Evolutionary conservation across 108 stramenopile species (phyloP).

Genomic region (Nannochloropsis gaditana): DNA sequence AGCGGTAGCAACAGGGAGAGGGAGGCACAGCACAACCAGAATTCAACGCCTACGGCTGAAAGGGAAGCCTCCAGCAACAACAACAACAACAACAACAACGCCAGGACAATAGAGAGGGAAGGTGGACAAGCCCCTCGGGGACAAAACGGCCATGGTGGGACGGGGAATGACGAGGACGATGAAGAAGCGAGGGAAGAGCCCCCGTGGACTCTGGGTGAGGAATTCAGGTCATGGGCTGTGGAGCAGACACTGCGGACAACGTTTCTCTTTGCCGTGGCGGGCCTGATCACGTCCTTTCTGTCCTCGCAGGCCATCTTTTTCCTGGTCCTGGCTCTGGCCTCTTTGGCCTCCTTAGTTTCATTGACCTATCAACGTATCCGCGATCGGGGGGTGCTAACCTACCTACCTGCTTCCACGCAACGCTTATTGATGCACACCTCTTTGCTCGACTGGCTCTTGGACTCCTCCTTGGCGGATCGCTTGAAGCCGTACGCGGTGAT

Average conservation of each 20-base stretch:
- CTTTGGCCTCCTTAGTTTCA: not conserved
- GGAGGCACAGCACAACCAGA: not conserved
- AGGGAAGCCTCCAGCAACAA: not conserved
- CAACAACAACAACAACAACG: not conserved
- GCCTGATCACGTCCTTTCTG: not conserved
- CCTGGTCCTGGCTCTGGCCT: not conserved
- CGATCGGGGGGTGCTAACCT: not conserved
- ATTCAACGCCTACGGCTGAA: not conserved
- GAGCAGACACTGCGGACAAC: not conserved
- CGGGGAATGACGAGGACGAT: not conserved
- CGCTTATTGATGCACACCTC: not conserved
- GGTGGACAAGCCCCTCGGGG: not conserved
- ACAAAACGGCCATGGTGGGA: not conserved
- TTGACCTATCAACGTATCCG: not conserved
- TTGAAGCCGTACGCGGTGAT: constrained; percentile 1
- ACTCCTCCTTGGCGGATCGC: constrained; percentile 4
- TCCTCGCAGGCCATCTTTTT: not conserved
- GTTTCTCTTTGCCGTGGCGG: not conserved
- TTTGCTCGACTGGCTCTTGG: not conserved
- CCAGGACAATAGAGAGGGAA: not conserved
- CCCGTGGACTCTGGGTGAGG: not conserved
- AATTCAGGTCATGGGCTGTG: constrained; percentile 10
- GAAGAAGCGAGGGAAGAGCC: not conserved
- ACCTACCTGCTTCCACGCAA: not conserved
- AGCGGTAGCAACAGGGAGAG: not conserved